phyloP scores from a whole-genome alignment of 495 filamentous ascomycete genomes.

The Delitschia confertaspora region DNA sequence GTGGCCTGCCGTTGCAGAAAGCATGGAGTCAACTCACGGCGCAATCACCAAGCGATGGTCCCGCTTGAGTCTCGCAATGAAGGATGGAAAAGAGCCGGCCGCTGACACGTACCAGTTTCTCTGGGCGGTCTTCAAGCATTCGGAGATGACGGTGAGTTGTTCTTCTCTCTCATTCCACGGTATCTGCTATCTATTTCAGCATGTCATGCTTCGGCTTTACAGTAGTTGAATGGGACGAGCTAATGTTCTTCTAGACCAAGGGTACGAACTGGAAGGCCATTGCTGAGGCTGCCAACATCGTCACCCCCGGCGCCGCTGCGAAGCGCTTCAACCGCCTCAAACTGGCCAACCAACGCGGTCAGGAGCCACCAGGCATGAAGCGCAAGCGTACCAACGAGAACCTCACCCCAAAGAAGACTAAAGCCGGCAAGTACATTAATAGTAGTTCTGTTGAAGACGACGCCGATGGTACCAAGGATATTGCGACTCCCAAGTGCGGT shows the following conservation, averaged over 20 bases:
- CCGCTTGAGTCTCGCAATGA: conserved; percentile 23
- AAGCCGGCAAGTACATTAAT: too few species aligned
- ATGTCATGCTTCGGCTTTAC: too few species aligned
- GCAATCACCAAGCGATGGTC: conserved; percentile 22
- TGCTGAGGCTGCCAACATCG: conserved; percentile 12
- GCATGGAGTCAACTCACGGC: conserved; percentile 11
- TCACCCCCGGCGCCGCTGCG: conserved; percentile 16
- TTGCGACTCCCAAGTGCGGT: not conserved
- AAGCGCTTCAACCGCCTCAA: conserved; percentile 25
- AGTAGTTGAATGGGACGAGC: too few species aligned
- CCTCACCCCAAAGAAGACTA: not conserved
- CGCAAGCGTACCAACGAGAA: conserved; percentile 8
- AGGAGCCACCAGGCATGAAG: conserved; percentile 2
- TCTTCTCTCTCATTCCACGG: not conserved
- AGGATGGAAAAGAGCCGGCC: conserved; percentile 10
- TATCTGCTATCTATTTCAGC: too few species aligned
- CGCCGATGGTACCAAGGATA: not conserved
- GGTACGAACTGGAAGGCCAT: conserved; percentile 20
- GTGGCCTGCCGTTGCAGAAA: conserved; percentile 8
- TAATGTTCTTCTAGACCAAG: not conserved
- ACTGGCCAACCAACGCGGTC: not conserved
- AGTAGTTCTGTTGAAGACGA: conserved; percentile 5
- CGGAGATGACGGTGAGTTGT: not conserved
- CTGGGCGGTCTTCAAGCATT: conserved; percentile 22
- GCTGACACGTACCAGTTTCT: conserved; percentile 12